Base-by-base conservation (phyloP, 1,139 yeast species). In the Pneumocystis wakefieldiae region DNA sequence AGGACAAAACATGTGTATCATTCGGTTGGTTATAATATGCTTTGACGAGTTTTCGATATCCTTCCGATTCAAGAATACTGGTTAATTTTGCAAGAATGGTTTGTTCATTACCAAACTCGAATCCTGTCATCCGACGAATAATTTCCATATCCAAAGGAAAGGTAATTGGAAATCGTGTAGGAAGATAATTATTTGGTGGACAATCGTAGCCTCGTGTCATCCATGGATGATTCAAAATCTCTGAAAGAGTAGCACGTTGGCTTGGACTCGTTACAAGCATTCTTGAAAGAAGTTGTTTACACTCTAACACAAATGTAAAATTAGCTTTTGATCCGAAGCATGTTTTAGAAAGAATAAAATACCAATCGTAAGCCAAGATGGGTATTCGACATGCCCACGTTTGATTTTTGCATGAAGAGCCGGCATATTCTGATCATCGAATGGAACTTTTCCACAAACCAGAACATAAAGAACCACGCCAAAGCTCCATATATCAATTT, bases 401-500 rank as follows among this genome's bases (percentile, higher is more conserved):
- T 92, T 94, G 73, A 94, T 94, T 74, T 91, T 91, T 68, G 90
- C 96, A 73, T 94, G 98, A 70, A 94, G 79, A 1, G 88, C 94
- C 60, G 92, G 86, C 69, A 95, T 95, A 66, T 88, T 85, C 71
- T 89, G 95, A 73, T 94, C 98, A 73, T 94, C 98, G 74, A 94
- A 94, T 14, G 99, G 99, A 69, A 94, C 80, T 71, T 97, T 81
- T 53, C 99, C 97, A 76, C 97, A 92, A 64, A 92, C 80, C 96
- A 92, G 90, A 61, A 94, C 98, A 71, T 91, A 92, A 66, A 92
- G 79, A 64, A 94, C 92, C 61, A 94, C 97, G 70, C 99, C 98
- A 70, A 96, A 87, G 0, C 96, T 87, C 99, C 99, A 94, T 63
- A 94, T 97, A 74, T 94, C 99, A 61, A 94, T 97, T 73, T 94